These are phyloP conservation scores for Balansia obtecta DNA, from an alignment of 2,329 filamentous ascomycete genomes.

Conservation along the genomic window DNA sequence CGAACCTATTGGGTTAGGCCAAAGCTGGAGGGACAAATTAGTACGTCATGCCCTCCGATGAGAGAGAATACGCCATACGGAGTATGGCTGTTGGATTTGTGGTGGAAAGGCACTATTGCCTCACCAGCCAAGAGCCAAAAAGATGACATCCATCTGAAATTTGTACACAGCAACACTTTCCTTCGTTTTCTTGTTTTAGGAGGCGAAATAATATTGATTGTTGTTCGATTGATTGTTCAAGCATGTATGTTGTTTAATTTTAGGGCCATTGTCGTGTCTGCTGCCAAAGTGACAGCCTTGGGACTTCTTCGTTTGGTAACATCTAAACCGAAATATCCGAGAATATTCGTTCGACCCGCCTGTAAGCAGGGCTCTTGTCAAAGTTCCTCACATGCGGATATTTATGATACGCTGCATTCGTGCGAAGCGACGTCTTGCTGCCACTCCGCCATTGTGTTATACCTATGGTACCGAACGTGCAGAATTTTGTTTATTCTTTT, in stretches of 20 bases:
- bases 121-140: neutral
- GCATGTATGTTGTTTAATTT: too few relatives aligned
- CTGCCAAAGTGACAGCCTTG: too few relatives aligned
- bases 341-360: neutral
- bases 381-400: neutral
- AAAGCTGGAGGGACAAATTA: neutral
- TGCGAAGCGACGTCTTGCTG: neutral
- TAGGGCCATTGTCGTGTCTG: too few relatives aligned
- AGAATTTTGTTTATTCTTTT: neutral
- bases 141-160: neutral
- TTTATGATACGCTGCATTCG: neutral
- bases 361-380: neutral
- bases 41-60: neutral
- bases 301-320: too few relatives aligned
- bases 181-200: neutral
- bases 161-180: too few relatives aligned
- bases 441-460: neutral
- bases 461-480: neutral
- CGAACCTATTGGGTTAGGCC: neutral
- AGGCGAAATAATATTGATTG: neutral
- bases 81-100: neutral
- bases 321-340: neutral
- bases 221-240: neutral
- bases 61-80: neutral
- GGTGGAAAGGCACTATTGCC: neutral